Evolutionary conservation across 2,329 filamentous ascomycete genomes (phyloP), one percentile per base, ranked within the genome.

Genomic region (Capronia epimyces): DNA sequence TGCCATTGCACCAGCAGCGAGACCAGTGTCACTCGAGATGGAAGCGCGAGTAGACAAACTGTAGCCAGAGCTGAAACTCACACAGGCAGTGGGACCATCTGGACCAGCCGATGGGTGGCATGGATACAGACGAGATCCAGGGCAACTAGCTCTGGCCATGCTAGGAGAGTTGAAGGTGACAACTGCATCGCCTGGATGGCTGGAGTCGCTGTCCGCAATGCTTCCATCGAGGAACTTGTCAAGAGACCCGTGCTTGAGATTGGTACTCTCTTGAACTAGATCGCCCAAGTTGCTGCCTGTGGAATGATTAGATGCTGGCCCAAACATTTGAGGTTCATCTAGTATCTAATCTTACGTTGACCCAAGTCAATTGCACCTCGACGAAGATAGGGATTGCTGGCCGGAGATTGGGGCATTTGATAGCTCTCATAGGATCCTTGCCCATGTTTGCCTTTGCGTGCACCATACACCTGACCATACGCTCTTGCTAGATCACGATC

Each of bases 341-440:
- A 16, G n/a, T n/a, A 13, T n/a, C 8, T 34, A 5, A 13, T 42
- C 39, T n/a, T 25, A 42, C 39, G 20, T 42, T 42, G 20, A 25
- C 39, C 39, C 3, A 42, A 42, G 21, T 42, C 39, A 13, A 42
- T 13, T 8, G 39, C 39, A 25, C 39, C 39, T 25, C 39, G 39
- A 25, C 39, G 39, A 18, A 21, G 8, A 21, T 40, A 40, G 16
- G 31, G 10, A 16, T 34, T 37, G 16, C 20, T 37, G 5, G 34
- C 29, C 12, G 29, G 7, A 32, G 7, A 9, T 32, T 8, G 29
- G 7, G 12, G 29, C 6, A n/a, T 7, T 32, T 6, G 7, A 32
- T 3, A n/a, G 13, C 7, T 32, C 13, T n/a, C 29, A 9, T 32
- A 3, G 29, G 7, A 32, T 9, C 12, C 29, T 7, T 32, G 7